These are phyloP conservation scores for Tilletia horrida DNA, from an alignment of 1,284 basidiomycete genomes.

Conservation along the genomic window DNA sequence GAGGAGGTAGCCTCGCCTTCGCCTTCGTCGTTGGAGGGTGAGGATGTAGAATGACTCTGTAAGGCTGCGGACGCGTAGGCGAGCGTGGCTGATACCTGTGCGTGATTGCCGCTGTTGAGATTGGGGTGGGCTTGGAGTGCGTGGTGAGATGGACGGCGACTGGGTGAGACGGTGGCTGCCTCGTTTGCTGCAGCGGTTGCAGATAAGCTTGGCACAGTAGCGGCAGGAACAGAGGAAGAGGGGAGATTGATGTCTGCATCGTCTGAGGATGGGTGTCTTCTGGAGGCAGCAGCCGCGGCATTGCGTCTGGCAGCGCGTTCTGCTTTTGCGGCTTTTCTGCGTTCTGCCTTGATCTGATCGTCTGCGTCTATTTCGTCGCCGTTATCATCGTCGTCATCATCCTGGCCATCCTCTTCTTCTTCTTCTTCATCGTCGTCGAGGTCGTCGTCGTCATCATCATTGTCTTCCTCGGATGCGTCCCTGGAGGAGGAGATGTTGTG, in stretches of 20 bases:
- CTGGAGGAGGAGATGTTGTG: constrained; percentile 37
- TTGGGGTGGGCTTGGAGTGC: neutral
- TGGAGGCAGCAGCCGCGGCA: neutral
- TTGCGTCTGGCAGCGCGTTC: neutral
- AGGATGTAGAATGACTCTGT: neutral
- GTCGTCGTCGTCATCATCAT: constrained; percentile 37
- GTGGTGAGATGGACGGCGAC: constrained; percentile 3
- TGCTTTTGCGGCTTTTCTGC: neutral
- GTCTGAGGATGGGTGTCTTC: constrained; percentile 16
- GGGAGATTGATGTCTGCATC: neutral
- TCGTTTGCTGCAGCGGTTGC: neutral
- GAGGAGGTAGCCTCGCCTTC: constrained; percentile 6
- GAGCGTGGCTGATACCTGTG: constrained; percentile 8
- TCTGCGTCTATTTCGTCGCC: neutral
- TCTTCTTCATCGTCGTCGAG: constrained; percentile 28
- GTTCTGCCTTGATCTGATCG: neutral
- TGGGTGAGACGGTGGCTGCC: constrained; percentile 9
- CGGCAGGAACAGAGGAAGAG: no score
- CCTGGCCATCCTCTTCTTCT: neutral
- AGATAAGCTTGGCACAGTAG: neutral
- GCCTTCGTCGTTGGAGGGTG: constrained; percentile 10
- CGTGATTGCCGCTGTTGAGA: neutral
- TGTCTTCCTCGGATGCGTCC: constrained; percentile 40
- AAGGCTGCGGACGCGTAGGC: neutral
- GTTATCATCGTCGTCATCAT: neutral